Conservation (phyloP, 2,329 filamentous ascomycete genomes). For the Biscogniauxia marginata region DNA sequence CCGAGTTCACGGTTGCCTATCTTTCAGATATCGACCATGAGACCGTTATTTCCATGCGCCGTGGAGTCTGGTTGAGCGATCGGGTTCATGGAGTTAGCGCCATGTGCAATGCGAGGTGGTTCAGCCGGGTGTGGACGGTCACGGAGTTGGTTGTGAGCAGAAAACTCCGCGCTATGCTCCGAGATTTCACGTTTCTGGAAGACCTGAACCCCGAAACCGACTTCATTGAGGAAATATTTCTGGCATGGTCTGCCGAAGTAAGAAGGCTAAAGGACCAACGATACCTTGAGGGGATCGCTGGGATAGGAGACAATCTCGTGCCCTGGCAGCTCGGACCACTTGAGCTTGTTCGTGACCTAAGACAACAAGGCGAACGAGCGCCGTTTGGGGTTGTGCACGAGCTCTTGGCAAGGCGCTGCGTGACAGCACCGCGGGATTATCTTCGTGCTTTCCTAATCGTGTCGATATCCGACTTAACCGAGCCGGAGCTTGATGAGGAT, state of each 20-base stretch:
- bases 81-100: slow-evolving; percentile 7
- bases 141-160: slow-evolving; percentile 18
- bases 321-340: background rate
- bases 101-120: slow-evolving; percentile 19
- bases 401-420: slow-evolving; percentile 3
- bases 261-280: background rate
- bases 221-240: slow-evolving; percentile 1
- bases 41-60: background rate
- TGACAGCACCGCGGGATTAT: slow-evolving; percentile 4
- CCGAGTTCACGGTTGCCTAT: slow-evolving; percentile 5
- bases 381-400: slow-evolving; percentile 2
- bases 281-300: slow-evolving; percentile 1
- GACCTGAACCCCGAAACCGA: background rate
- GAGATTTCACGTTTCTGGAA: slow-evolving; percentile 4
- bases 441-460: slow-evolving; percentile 11
- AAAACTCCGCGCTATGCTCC: slow-evolving; percentile 10
- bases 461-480: background rate
- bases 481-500: slow-evolving; percentile 2
- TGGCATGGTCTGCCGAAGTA: background rate
- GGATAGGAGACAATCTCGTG: background rate
- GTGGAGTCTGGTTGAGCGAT: background rate
- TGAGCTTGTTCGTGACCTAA: background rate
- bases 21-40: slow-evolving; percentile 5
- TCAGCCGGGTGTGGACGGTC: slow-evolving; percentile 18
- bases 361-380: background rate